Conservation (phyloP, 208 protist genomes). For the Acanthamoeba lenticulata region DNA sequence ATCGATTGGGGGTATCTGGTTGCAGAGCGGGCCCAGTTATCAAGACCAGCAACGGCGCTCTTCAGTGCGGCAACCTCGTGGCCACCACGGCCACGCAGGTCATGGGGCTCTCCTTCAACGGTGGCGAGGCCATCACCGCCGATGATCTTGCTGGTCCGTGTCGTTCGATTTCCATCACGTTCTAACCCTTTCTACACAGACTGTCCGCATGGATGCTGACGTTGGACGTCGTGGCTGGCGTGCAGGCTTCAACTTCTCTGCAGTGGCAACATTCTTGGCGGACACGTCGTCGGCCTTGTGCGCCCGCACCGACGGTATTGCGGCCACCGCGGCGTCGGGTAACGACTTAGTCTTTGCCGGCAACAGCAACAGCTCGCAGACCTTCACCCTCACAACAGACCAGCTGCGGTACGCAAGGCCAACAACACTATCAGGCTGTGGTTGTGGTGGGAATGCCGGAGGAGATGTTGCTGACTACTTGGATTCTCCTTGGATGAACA, state of each 20-base stretch:
- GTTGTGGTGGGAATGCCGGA: background rate
- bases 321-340: background rate
- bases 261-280: background rate
- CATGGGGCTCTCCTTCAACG: too few relatives aligned
- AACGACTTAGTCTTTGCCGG: background rate
- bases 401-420: background rate
- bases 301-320: background rate
- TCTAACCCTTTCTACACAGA: background rate
- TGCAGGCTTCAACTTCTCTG: background rate
- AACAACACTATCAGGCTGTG: background rate
- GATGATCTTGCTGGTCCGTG: background rate
- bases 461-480: background rate
- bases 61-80: background rate
- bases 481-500: background rate
- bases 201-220: background rate
- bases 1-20: too few relatives aligned
- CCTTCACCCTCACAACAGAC: background rate
- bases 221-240: background rate
- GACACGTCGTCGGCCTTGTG: background rate
- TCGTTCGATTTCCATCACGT: background rate
- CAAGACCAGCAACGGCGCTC: background rate
- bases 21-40: background rate
- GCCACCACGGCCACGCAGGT: too few relatives aligned
- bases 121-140: background rate
- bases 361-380: background rate